Evolutionary conservation across 441 rosid species (phyloP).

Genomic region (Hypseocharis bilobata): DNA sequence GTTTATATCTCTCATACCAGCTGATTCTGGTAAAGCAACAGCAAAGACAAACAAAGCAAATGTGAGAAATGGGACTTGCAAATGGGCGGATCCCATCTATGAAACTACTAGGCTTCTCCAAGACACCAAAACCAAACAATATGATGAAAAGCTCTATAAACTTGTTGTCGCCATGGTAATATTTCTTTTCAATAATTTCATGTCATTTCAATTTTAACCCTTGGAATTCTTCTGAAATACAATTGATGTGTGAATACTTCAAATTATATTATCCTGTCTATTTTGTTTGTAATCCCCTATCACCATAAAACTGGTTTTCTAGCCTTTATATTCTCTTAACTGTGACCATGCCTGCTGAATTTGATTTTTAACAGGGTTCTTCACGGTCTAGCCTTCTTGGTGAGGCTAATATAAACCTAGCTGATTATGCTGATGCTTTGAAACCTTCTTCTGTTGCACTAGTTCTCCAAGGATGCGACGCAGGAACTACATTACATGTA

Average conservation of each 20-base stretch:
- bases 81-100: slow-evolving; percentile 97
- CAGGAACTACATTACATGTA: slow-evolving; percentile 85
- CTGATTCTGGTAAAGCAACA: slow-evolving; percentile 83
- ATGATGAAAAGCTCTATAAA: slow-evolving; percentile 77
- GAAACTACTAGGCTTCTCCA: slow-evolving; percentile 94
- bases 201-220: slow-evolving; percentile 2
- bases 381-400: slow-evolving; percentile 87
- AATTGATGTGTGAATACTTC: neutral
- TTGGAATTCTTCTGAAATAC: slow-evolving; percentile 17
- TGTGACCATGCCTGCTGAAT: slow-evolving; percentile 22
- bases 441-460: slow-evolving; percentile 61
- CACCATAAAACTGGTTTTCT: neutral
- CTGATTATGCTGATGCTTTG: slow-evolving; percentile 82
- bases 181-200: neutral
- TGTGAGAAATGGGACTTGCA: slow-evolving; percentile 95
- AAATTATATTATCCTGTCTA: neutral
- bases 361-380: slow-evolving; percentile 60
- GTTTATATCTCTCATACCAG: slow-evolving; percentile 77
- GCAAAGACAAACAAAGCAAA: slow-evolving; percentile 91
- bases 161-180: slow-evolving; percentile 79
- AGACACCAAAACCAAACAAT: slow-evolving; percentile 70
- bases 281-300: slow-evolving; percentile 9
- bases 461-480: slow-evolving; percentile 79
- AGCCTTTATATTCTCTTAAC: slow-evolving; percentile 4
- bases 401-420: slow-evolving; percentile 81